These are phyloP conservation scores for Diplotaxis tenuifolia DNA, from an alignment of 345 rosid genomes.

Conservation along the genomic window DNA sequence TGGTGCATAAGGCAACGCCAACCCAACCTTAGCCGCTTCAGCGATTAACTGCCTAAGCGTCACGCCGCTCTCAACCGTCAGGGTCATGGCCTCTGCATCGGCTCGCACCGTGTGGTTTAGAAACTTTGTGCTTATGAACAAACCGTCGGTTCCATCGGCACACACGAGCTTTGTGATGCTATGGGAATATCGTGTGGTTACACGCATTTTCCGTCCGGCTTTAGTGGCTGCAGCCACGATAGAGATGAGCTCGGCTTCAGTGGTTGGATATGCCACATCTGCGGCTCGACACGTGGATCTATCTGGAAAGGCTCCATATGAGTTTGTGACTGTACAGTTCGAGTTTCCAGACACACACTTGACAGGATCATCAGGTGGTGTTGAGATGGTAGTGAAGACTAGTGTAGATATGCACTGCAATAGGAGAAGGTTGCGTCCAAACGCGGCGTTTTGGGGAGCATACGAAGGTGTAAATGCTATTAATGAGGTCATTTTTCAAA, in stretches of 20 bases:
- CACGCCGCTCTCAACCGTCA: slow-evolving; percentile 15
- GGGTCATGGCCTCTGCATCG: slow-evolving; percentile 7
- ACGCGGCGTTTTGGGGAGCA: not conserved
- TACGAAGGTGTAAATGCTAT: not conserved
- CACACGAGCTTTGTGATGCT: slow-evolving; percentile 12
- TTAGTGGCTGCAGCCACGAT: slow-evolving; percentile 10
- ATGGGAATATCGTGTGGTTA: slow-evolving; percentile 8
- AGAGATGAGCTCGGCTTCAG: slow-evolving; percentile 5
- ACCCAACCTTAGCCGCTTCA: slow-evolving; percentile 14
- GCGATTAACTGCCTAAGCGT: slow-evolving; percentile 7
- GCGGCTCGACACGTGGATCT: slow-evolving; percentile 12
- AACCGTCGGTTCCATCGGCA: not conserved
- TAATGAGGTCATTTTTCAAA: not conserved
- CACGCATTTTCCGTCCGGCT: slow-evolving; percentile 7
- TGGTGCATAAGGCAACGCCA: slow-evolving; percentile 21
- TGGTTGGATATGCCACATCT: not conserved
- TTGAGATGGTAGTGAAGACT: not conserved
- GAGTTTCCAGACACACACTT: not conserved
- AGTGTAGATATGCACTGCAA: not conserved
- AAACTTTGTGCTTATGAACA: slow-evolving; percentile 12
- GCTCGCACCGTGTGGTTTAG: not conserved
- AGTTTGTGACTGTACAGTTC: slow-evolving; percentile 11
- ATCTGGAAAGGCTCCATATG: slow-evolving; percentile 5
- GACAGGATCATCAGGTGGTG: slow-evolving; percentile 18
- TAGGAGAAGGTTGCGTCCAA: not conserved